Conservation (phyloP, 2,329 filamentous ascomycete genomes). For the Gnomoniopsis sp. region DNA sequence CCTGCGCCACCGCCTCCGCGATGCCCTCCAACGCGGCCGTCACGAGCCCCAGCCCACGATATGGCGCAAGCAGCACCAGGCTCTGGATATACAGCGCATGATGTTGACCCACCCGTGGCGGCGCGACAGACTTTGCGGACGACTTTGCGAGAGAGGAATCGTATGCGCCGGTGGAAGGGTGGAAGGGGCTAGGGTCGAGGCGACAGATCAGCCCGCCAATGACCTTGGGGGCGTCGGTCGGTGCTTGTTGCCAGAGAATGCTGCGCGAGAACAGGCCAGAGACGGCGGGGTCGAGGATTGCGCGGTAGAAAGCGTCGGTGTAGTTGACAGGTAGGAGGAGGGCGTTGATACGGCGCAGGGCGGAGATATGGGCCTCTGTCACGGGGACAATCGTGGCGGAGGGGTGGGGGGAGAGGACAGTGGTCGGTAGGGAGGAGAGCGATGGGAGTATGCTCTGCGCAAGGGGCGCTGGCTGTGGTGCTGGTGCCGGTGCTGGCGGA, state of each 20-base stretch:
- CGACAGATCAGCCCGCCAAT: slow-evolving; percentile 62
- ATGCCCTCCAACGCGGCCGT: slow-evolving; percentile 54
- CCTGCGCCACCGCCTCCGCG: slow-evolving; percentile 34
- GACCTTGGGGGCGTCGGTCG: slow-evolving; percentile 40
- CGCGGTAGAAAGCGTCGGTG: slow-evolving; percentile 60
- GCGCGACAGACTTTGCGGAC: not conserved
- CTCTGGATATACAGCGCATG: slow-evolving; percentile 63
- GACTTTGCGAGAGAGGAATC: slow-evolving; percentile 12
- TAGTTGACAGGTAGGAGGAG: slow-evolving; percentile 63
- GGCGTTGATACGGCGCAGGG: slow-evolving; percentile 61
- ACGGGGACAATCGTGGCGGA: slow-evolving; percentile 53
- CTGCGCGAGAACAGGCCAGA: slow-evolving; percentile 57
- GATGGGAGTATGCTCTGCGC: slow-evolving; percentile 18
- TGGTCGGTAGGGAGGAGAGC: slow-evolving; percentile 29
- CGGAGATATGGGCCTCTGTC: slow-evolving; percentile 48
- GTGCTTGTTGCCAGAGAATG: slow-evolving; percentile 52
- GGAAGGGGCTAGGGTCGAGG: slow-evolving; percentile 48
- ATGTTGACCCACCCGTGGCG: slow-evolving; percentile 22
- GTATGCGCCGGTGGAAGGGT: slow-evolving; percentile 19
- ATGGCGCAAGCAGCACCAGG: slow-evolving; percentile 60
- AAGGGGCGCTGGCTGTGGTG: slow-evolving; percentile 11
- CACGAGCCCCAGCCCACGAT: slow-evolving; percentile 57
- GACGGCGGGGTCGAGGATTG: slow-evolving; percentile 45
- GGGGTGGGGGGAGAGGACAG: slow-evolving; percentile 34
- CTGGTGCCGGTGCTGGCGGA: slow-evolving; percentile 18